Conservation (phyloP, 1,139 yeast genomes). For the Taphrina betulina region DNA sequence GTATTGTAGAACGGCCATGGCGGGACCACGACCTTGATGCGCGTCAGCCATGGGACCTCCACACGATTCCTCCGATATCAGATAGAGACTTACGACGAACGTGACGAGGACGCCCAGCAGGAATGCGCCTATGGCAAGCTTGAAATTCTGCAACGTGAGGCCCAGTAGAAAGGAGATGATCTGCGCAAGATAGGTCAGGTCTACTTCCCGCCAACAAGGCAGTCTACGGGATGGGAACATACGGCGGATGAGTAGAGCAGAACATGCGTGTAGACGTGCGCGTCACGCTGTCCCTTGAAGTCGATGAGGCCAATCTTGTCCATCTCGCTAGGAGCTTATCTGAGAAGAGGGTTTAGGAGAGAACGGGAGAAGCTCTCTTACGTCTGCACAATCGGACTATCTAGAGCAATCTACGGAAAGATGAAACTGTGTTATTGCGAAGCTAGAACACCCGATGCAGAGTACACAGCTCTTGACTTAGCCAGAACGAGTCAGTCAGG, state of each 20-base stretch:
- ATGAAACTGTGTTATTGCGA: too few relatives aligned
- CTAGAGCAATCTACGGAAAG: too few relatives aligned
- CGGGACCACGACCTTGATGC: conserved; percentile 29
- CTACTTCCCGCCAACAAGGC: too few relatives aligned
- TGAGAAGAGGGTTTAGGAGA: too few relatives aligned
- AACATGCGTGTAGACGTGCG: conserved; percentile 4
- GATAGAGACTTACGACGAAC: conserved; percentile 13
- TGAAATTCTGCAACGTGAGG: conserved; percentile 15
- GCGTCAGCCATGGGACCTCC: neutral
- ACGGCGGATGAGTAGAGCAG: conserved; percentile 20
- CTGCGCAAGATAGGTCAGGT: too few relatives aligned
- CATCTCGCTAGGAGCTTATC: too few relatives aligned
- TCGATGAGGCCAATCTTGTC: conserved; percentile 27
- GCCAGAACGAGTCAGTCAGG: too few relatives aligned
- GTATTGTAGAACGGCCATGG: conserved; percentile 32
- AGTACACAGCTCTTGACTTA: too few relatives aligned
- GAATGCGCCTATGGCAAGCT: conserved; percentile 16
- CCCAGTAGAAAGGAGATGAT: conserved; percentile 16
- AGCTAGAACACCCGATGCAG: too few relatives aligned
- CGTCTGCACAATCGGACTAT: too few relatives aligned
- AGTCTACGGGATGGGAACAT: too few relatives aligned
- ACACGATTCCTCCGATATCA: neutral
- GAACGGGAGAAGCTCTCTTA: too few relatives aligned
- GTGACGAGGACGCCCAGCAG: conserved; percentile 12
- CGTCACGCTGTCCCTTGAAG: conserved; percentile 19